Evolutionary conservation across 2,329 filamentous ascomycete species (phyloP), one percentile per base, ranked within the genome.

Genomic region (Penicillium italicum): DNA sequence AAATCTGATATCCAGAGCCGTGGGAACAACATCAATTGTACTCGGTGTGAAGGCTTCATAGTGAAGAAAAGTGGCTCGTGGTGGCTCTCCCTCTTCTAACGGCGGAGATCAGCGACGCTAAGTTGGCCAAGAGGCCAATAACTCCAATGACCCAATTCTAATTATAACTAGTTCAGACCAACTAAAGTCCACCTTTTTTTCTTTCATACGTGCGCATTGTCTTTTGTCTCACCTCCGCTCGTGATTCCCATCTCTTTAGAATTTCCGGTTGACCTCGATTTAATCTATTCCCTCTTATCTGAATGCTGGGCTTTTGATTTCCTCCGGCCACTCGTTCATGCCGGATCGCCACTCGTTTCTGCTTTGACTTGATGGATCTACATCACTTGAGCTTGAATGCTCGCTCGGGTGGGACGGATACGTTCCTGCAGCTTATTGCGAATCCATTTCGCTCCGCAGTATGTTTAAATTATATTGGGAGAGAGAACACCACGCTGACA

Each of bases 391-490:
- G 55, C 57, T 62, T 69, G 33, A 56, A 59, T 59, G 57, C 57
- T 50, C 67, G 69, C 49, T 60, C 64, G 20, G 62, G 66, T 6
- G 64, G 64, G 42, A 58, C 67, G 16, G 73, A 77, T 37, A 64
- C 76, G 56, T 75, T 79, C 50, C 66, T 80, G 50, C 55, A 72
- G 20, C 68, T 80, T 41, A 74, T 80, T 30, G 68, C 75, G 51
- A 69, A 78, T 59, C 77, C 77, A 2, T 80, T 78, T 60, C 70
- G 73, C 51, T 74, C 76, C 47, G 62, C 71, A 47, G 75, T 77
- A 69, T 18, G 74, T 72, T 14, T 1, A 11, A 30, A 10, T 26
- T 54, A 28, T 34, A 20, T 18, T 4, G 22, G 4, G 16, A 22
- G 2, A 37, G 24, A 28, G 12, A 44, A 43, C n/a, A 58, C 43